Evolutionary conservation across 2,329 filamentous ascomycete species (phyloP), one percentile per base, ranked within the genome.

Genomic region (Fusarium albidum): DNA sequence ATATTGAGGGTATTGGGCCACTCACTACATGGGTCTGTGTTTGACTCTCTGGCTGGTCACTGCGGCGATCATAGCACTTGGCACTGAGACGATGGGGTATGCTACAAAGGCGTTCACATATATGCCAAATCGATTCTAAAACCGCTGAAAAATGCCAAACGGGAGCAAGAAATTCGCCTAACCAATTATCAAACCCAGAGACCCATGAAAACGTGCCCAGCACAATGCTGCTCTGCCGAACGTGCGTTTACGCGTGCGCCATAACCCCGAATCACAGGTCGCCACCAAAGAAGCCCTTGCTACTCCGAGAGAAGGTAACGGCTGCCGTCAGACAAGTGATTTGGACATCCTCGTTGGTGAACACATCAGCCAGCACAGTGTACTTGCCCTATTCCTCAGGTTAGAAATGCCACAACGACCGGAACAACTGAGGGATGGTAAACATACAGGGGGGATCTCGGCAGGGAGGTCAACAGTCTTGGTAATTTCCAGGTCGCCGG

Each of bases 261-360:
- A 26, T 38, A 43, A 51, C 28, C 18, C 41, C 17, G 14, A 38
- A 61, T 71, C 68, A 79, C 49, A 82, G 70, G 57, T 82, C 79
- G 31, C 72, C 57, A 47, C 71, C 70, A 52, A 76, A 75, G 52
- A 73, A 70, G 27, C 74, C 73, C 49, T 74, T 76, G 47, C 54
- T 65, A 46, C 43, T 43, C 33, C 71, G 59, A 31, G 68, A 67
- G 71, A 95, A 94, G 37, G 75, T 70, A 52, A 95, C 85, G 7
- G 79, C 83, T 17, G 92, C 92, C 49, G 88, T 88, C 69, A 99
- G 81, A 77, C 95, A 99, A 55, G 93, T 96, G 61, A 99, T 89
- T 69, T 86, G 87, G 61, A 87, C 79, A 51, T 84, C 80, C 44
- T 96, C 87, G 55, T 79, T 81, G 63, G 85, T 92, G 75, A 85